phyloP scores from a whole-genome alignment of 2,329 filamentous ascomycete genomes.

The Colletotrichum sp. region DNA sequence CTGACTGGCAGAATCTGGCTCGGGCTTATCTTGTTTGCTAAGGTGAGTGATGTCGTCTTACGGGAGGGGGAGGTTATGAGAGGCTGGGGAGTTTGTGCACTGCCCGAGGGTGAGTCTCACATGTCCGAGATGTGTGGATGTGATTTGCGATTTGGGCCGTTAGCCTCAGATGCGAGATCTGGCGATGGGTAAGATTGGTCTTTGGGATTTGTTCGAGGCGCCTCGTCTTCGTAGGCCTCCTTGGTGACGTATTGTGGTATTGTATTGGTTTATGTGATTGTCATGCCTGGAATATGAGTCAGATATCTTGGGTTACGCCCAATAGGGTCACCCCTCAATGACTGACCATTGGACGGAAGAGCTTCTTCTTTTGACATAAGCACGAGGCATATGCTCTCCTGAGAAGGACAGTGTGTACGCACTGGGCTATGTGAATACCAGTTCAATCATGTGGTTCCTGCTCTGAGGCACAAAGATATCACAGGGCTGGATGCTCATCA shows the following conservation, averaged over 20 bases:
- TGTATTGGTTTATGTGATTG: not conserved
- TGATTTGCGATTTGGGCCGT: fast-evolving
- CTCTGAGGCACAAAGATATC: not conserved
- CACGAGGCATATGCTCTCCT: not conserved
- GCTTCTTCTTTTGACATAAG: not conserved
- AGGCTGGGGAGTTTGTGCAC: not conserved
- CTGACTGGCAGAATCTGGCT: not conserved
- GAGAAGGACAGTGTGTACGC: not conserved
- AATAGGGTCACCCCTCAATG: not conserved
- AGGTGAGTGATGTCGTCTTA: not conserved
- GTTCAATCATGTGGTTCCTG: fast-evolving
- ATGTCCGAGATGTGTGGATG: not conserved
- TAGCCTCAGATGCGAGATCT: not conserved
- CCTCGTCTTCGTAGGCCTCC: not conserved
- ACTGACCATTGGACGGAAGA: too few relatives aligned
- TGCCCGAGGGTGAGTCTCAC: not conserved
- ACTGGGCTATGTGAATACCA: not conserved
- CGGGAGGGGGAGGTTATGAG: not conserved
- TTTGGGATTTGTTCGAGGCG: not conserved
- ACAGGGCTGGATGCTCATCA: not conserved
- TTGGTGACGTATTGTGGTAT: not conserved
- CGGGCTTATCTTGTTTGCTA: not conserved
- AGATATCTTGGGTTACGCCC: fast-evolving
- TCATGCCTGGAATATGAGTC: not conserved
- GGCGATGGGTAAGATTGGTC: not conserved